Conservation (phyloP, 2,329 filamentous ascomycete species). For the Teratosphaeria nubilosa region DNA sequence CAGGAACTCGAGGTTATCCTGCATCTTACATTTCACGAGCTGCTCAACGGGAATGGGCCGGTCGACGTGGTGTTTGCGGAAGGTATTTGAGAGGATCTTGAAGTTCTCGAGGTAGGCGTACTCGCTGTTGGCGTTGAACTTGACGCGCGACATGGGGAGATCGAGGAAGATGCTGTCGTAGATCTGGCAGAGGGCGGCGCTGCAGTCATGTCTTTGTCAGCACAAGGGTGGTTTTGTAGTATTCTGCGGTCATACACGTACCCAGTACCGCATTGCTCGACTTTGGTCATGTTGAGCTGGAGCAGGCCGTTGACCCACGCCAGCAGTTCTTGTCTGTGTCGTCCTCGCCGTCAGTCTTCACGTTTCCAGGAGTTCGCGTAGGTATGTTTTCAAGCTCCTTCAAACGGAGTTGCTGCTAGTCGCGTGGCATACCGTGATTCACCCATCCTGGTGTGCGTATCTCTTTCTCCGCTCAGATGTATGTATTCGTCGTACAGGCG, state of each 20-base stretch:
- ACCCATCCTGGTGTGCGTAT: background rate
- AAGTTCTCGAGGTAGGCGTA: conserved; percentile 98
- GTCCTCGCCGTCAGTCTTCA: conserved; percentile 2
- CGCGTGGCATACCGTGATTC: background rate
- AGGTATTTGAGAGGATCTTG: conserved; percentile 87
- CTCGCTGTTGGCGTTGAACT: conserved; percentile 96
- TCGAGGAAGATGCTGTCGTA: conserved; percentile 98
- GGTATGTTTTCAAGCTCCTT: background rate
- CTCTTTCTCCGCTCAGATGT: background rate
- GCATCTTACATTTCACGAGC: conserved; percentile 98
- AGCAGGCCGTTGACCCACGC: conserved; percentile 96
- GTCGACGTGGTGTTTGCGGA: conserved; percentile 78
- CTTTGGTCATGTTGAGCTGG: conserved; percentile 93
- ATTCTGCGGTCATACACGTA: conserved; percentile 38
- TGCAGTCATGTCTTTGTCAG: conserved; percentile 30
- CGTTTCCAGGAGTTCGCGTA: background rate
- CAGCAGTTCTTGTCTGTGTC: conserved; percentile 78
- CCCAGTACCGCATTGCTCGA: conserved; percentile 98
- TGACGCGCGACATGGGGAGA: conserved; percentile 88
- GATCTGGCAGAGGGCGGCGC: conserved; percentile 90
- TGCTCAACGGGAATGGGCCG: conserved; percentile 80
- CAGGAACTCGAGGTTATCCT: conserved; percentile 98
- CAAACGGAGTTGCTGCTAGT: background rate
- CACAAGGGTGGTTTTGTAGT: conserved; percentile 6
- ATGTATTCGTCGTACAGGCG: background rate